Percentiles rank a stretch among this genome's conserved stretches.
Conservation (phyloP, 2,329 filamentous ascomycete genomes). For the Aspergillus calidoustus region DNA sequence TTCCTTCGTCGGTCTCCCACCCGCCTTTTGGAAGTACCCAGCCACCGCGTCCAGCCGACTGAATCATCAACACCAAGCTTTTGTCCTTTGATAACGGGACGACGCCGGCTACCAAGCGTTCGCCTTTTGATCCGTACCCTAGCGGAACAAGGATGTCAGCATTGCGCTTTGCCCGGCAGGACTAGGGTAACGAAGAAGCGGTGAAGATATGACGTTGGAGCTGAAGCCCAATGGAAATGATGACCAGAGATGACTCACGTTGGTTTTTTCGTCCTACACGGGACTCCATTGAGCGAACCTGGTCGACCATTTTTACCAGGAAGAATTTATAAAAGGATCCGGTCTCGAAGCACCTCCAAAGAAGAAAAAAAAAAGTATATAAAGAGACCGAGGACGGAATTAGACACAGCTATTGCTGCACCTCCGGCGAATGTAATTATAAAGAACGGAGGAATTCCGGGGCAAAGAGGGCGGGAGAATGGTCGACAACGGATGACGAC, state of each 20-base stretch:
- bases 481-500: slow-evolving; percentile 19
- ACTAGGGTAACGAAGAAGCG: background rate
- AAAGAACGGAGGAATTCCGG: slow-evolving; percentile 21
- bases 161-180: slow-evolving; percentile 5
- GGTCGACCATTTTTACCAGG: slow-evolving; percentile 42
- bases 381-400: slow-evolving; percentile 16
- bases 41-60: slow-evolving; percentile 85
- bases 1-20: slow-evolving; percentile 94
- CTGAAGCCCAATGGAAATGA: slow-evolving; percentile 11
- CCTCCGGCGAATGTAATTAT: slow-evolving; percentile 22
- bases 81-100: slow-evolving; percentile 88
- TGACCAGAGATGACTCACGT: slow-evolving; percentile 45
- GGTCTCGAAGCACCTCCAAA: slow-evolving; percentile 11
- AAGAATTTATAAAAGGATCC: slow-evolving; percentile 20
- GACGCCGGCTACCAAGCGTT: slow-evolving; percentile 92
- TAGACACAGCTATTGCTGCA: slow-evolving; percentile 16
- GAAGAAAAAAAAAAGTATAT: slow-evolving; percentile 15
- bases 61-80: slow-evolving; percentile 86
- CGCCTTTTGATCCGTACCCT: slow-evolving; percentile 93
- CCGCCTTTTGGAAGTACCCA: slow-evolving; percentile 98
- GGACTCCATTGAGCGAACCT: slow-evolving; percentile 52
- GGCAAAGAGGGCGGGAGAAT: slow-evolving; percentile 16
- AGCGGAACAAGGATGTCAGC: slow-evolving; percentile 27
- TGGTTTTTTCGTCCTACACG: slow-evolving; percentile 55
- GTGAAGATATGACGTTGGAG: background rate